phyloP scores from a whole-genome alignment of 768 basidiomycete species.

The Boletus rex-veris region DNA sequence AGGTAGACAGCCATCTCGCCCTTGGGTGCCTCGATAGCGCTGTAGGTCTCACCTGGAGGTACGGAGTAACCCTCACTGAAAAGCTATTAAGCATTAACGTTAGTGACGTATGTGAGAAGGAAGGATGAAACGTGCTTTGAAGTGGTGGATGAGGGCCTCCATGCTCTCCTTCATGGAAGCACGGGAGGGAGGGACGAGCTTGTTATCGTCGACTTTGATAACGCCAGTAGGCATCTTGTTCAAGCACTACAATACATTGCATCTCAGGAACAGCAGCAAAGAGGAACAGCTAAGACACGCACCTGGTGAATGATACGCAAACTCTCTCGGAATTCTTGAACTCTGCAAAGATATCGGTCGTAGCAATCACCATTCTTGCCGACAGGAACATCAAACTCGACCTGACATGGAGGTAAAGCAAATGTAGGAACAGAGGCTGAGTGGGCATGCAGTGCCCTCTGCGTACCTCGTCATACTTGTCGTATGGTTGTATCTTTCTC shows the following conservation, averaged over 20 bases:
- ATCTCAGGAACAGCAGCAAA: background rate
- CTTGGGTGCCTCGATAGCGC: constrained; percentile 97
- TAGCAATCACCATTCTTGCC: constrained; percentile 98
- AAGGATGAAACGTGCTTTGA: constrained; percentile 59
- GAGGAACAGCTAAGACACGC: constrained; percentile 5
- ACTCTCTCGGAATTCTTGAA: constrained; percentile 97
- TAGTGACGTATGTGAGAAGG: background rate
- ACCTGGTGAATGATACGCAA: constrained; percentile 83
- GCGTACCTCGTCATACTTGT: constrained; percentile 88
- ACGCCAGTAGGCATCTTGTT: constrained; percentile 96
- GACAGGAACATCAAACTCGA: constrained; percentile 97
- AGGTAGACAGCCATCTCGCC: constrained; percentile 99
- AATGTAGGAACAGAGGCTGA: background rate
- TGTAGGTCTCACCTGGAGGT: constrained; percentile 94
- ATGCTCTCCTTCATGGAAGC: constrained; percentile 99
- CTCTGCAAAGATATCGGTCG: constrained; percentile 94
- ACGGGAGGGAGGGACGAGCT: constrained; percentile 92
- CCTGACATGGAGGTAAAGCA: constrained; percentile 39
- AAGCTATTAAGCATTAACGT: constrained; percentile 46
- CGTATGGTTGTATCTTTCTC: constrained; percentile 87
- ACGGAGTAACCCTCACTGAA: constrained; percentile 97
- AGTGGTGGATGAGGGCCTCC: constrained; percentile 97
- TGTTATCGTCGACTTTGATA: constrained; percentile 95
- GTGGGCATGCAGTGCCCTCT: background rate
- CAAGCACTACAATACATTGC: constrained; percentile 58